Base-by-base conservation (phyloP, 306 rosid species). In the Cajanus cajan region DNA sequence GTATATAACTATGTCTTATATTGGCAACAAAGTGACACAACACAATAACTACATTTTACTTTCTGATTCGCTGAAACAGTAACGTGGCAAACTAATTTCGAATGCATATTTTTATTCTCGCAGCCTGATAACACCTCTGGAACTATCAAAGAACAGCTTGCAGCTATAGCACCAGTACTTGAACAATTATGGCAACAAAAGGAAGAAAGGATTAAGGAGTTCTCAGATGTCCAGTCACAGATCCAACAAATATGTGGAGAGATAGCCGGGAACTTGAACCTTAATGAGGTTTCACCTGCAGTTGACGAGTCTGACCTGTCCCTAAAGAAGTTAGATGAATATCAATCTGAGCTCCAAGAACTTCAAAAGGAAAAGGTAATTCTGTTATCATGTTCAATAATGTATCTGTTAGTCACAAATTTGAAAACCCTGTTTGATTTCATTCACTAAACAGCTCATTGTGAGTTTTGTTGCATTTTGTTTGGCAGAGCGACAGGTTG, bases 341-440 rank as follows among this genome's bases (percentile, higher is more conserved):
- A 86, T 87, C 96, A 90, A 25, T 85, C 88, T 54, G 94, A 91
- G 87, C 99, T 96, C 77, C 98, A 93, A 63, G 94, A 96, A 83
- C 96, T 96, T 84, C 99, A 93, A 80, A 96, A 89, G 81, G 99
- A 96, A 84, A 96, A 96, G 97, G 98, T 93, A 73, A 88, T 41
- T 63, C 37, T 74, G 31, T n/a, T 80, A 25, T 54, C 19, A 58
- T 66, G 25, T 59, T 34, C 25, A 54, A 65, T 14, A 57, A 28
- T 87, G 81, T 68, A 8, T 68, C 73, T 39, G 76, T 51, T 76
- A 10, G 39, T 76, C 55, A 19, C 58, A 14, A 44, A 34, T 73
- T 83, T 58, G 71, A 58, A 58, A 44, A 44, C 22, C 19, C 10
- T 25, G 12, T 75, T 66, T 58, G 36, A 70, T 73, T 37, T 70